phyloP scores from a whole-genome alignment of 768 basidiomycete genomes.

The Lactarius hatsudake region DNA sequence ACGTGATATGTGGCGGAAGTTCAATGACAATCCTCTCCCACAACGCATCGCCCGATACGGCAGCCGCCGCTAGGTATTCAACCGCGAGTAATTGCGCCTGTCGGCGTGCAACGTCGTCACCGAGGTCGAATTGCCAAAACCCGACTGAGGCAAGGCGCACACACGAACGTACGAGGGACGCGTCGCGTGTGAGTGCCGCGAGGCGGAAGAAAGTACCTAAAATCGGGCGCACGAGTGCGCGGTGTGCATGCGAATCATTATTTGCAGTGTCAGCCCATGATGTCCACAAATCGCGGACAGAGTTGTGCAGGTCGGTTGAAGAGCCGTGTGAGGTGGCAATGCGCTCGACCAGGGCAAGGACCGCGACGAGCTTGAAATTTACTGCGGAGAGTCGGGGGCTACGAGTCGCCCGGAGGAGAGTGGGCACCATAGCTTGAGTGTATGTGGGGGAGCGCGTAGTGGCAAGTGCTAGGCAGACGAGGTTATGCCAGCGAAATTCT shows the following conservation, averaged over 20 bases:
- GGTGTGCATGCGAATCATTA: slow-evolving; percentile 18
- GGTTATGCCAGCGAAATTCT: slow-evolving; percentile 25
- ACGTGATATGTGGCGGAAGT: slow-evolving; percentile 23
- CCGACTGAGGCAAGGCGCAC: slow-evolving; percentile 26
- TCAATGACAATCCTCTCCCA: slow-evolving; percentile 26
- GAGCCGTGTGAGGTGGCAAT: background rate
- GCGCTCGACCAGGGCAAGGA: slow-evolving; percentile 23
- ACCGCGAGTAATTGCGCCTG: slow-evolving; percentile 38
- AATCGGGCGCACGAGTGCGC: slow-evolving; percentile 35
- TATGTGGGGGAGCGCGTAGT: slow-evolving; percentile 13
- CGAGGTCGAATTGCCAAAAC: slow-evolving; percentile 28
- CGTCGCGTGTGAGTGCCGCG: slow-evolving; percentile 38
- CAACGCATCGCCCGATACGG: slow-evolving; percentile 15
- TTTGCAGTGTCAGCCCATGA: slow-evolving; percentile 37
- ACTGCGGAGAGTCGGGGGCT: slow-evolving; percentile 10
- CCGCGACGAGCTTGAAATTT: slow-evolving; percentile 22
- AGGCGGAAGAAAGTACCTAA: slow-evolving; percentile 46
- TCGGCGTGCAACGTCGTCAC: slow-evolving; percentile 23
- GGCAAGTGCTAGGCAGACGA: slow-evolving; percentile 24
- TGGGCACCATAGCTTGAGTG: slow-evolving; percentile 2
- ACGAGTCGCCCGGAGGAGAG: slow-evolving; percentile 6
- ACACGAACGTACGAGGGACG: slow-evolving; percentile 18
- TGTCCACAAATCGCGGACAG: slow-evolving; percentile 38
- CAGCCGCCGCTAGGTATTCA: slow-evolving; percentile 34
- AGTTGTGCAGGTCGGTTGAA: slow-evolving; percentile 4